phyloP scores from a whole-genome alignment of 2,329 filamentous ascomycete species.

The Ceratocystis destructans region DNA sequence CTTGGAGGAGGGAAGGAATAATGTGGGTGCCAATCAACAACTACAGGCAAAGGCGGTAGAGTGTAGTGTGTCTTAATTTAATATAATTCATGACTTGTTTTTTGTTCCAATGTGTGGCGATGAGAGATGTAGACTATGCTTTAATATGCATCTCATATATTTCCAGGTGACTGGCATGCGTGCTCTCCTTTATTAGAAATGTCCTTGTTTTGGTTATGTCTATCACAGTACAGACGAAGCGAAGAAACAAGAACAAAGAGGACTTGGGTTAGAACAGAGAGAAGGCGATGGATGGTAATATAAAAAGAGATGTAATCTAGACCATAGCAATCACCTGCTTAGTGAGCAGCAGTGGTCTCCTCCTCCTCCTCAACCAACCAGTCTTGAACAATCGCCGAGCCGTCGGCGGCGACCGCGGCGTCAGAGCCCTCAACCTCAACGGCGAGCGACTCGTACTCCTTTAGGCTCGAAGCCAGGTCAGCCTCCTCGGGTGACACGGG shows the following conservation, averaged over 20 bases:
- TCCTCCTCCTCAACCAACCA: conserved; percentile 78
- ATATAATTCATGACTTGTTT: too few species aligned
- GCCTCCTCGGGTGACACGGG: conserved; percentile 85
- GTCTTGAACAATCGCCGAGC: conserved; percentile 45
- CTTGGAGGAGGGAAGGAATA: too few species aligned
- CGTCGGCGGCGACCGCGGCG: conserved; percentile 42
- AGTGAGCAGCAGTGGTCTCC: conserved; percentile 36
- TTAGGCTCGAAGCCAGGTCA: conserved; percentile 79
- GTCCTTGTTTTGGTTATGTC: too few species aligned
- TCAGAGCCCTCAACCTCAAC: conserved; percentile 90
- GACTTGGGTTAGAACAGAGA: conserved; percentile 4
- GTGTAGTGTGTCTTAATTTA: too few species aligned
- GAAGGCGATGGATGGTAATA: conserved; percentile 5
- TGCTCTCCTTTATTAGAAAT: too few species aligned
- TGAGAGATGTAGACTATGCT: too few species aligned
- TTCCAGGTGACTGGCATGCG: too few species aligned
- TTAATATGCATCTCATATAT: too few species aligned
- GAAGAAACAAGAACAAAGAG: neutral
- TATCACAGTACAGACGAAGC: too few species aligned
- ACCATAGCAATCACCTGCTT: neutral
- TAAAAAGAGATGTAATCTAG: conserved; percentile 7
- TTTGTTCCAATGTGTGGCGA: too few species aligned
- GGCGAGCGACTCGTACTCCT: conserved; percentile 85
- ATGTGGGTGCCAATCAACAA: too few species aligned
- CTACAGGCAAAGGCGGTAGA: too few species aligned